Evolutionary conservation across 306 rosid genomes (phyloP).

Genomic region (Cucurbita maxima): DNA sequence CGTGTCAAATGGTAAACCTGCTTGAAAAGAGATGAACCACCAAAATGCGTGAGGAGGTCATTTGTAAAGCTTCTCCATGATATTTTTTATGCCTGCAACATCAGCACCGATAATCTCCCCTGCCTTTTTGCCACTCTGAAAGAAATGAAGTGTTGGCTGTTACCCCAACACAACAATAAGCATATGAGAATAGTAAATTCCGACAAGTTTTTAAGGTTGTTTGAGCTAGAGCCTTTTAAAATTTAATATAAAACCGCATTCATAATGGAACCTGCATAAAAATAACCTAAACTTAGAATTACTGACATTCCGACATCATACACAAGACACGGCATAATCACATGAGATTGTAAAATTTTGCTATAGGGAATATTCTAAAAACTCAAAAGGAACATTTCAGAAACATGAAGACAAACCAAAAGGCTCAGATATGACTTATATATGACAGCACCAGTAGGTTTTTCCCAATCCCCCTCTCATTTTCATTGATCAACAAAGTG

Average conservation of each 20-base stretch:
- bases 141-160: constrained; percentile 83
- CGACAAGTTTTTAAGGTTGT: neutral
- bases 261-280: neutral
- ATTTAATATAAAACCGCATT: neutral
- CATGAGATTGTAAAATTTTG: neutral
- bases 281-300: neutral
- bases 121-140: constrained; percentile 49
- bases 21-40: neutral
- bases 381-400: no score
- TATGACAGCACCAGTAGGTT: neutral
- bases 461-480: neutral
- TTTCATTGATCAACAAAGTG: neutral
- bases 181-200: neutral
- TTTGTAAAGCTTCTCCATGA: constrained; percentile 55
- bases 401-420: no score
- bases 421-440: no score
- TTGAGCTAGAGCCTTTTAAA: neutral
- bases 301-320: neutral
- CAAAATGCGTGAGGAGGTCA: constrained; percentile 25
- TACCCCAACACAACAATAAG: neutral
- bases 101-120: constrained; percentile 68
- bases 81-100: constrained; percentile 26
- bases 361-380: neutral
- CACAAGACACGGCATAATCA: neutral
- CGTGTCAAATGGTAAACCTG: neutral